These are phyloP conservation scores for Bipolaris sorokiniana DNA, from an alignment of 2,329 filamentous ascomycete genomes.

Conservation along the genomic window DNA sequence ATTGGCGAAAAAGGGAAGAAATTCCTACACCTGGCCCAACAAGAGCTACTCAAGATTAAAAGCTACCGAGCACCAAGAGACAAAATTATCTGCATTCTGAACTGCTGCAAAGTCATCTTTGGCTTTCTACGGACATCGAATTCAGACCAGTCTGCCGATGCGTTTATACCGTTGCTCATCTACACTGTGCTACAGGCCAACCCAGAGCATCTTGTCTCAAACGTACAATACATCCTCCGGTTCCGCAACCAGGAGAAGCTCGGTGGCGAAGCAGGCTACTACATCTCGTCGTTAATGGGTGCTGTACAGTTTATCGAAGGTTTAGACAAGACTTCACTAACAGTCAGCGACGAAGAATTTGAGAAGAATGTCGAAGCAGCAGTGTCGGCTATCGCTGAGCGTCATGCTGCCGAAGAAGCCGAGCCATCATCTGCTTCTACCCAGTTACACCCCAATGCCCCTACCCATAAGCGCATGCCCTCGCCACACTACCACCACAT, in stretches of 20 bases:
- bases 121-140: constrained; percentile 91
- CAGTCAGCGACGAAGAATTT: constrained; percentile 93
- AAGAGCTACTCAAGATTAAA: constrained; percentile 95
- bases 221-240: constrained; percentile 95
- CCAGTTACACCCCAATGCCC: constrained; percentile 28
- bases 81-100: constrained; percentile 97
- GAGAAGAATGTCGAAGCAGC: constrained; percentile 95
- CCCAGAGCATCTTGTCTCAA: constrained; percentile 93
- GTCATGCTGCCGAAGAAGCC: constrained; percentile 64
- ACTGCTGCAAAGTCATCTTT: constrained; percentile 99
- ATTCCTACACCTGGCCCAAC: constrained; percentile 87
- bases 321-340: constrained; percentile 90
- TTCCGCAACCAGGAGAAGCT: constrained; percentile 98
- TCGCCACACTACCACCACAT: constrained; percentile 54
- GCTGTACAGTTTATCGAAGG: constrained; percentile 97
- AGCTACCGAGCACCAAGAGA: constrained; percentile 96
- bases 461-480: constrained; percentile 43
- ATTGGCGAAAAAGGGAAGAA: constrained; percentile 85
- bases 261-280: constrained; percentile 96
- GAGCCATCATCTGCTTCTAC: constrained; percentile 21
- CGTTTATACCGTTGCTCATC: constrained; percentile 88
- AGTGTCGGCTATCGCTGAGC: constrained; percentile 93
- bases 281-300: constrained; percentile 94
- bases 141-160: constrained; percentile 92
- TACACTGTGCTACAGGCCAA: constrained; percentile 95